A percentile compares a stretch with the other conserved stretches of the same genome.
phyloP scores from a whole-genome alignment of 2,329 filamentous ascomycete species.

The Akanthomyces muscarius region DNA sequence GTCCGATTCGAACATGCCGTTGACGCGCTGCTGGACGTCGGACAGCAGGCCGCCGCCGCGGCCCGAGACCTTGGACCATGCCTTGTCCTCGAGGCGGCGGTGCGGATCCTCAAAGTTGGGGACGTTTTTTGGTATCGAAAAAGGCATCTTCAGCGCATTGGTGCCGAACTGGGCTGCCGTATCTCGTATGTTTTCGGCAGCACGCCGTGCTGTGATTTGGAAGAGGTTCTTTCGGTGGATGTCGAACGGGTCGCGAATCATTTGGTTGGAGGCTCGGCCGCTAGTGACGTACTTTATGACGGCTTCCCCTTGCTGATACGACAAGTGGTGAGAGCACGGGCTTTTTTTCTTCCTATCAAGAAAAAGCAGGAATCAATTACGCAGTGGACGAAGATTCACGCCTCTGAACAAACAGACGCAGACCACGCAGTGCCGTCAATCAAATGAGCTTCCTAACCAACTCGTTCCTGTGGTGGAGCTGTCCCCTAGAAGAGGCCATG shows the following conservation, averaged over 20 bases:
- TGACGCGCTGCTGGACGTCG: constrained; percentile 58
- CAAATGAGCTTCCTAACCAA: not conserved
- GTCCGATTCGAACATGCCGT: constrained; percentile 56
- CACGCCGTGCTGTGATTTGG: constrained; percentile 44
- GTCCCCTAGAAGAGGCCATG: constrained; percentile 15
- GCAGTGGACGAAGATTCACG: not conserved
- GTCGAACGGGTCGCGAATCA: constrained; percentile 45
- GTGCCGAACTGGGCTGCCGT: constrained; percentile 47
- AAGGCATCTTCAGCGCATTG: constrained; percentile 56
- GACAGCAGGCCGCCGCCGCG: constrained; percentile 38
- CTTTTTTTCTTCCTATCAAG: no score
- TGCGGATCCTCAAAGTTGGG: constrained; percentile 64
- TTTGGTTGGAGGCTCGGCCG: constrained; percentile 24
- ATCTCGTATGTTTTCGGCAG: constrained; percentile 41
- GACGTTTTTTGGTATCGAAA: constrained; percentile 65
- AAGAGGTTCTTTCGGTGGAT: constrained; percentile 43
- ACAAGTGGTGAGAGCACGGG: not conserved
- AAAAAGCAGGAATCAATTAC: not conserved
- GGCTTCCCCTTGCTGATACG: constrained; percentile 9
- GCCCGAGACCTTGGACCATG: constrained; percentile 53
- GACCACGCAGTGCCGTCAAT: not conserved
- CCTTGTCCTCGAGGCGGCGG: constrained; percentile 60
- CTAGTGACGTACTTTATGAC: not conserved
- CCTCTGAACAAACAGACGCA: not conserved
- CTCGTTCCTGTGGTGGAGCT: constrained; percentile 4